Evolutionary conservation across 1,139 yeast species (phyloP), one percentile per base, ranked within the genome.

Genomic region (Blastobotrys aristatus): DNA sequence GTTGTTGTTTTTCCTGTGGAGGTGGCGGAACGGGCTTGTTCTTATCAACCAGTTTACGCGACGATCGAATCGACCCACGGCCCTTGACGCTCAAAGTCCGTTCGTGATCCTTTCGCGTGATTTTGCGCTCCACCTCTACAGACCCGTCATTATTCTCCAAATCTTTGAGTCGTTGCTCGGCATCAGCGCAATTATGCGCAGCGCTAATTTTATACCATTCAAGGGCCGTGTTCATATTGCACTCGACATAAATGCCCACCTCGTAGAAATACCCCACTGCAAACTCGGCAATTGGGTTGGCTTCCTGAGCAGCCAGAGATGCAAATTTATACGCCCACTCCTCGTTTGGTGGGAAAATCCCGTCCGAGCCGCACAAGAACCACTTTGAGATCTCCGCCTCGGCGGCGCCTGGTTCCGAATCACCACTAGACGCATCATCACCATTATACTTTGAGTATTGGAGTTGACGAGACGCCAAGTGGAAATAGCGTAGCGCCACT

Each of bases 261-360:
- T 70, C 74, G 51, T 61, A 58, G 48, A 66, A 69, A 48, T 69
- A 70, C 1, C 71, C 73, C 21, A 70, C 57, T 2, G 73, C 72
- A 53, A 70, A 69, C 54, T 66, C 62, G 1, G 70, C 74, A 27
- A 63, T 62, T 2, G 63, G 54, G 44, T 65, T 65, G 8, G 60
- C 61, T 22, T 57, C 59, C 27, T 59, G 61, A 2, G 70, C 67
- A 3, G 69, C 70, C 20, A 64, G 56, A 18, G 58, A 53, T 2
- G 72, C 69, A 51, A 67, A 69, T 30, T 61, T 57, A 45, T 59
- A 67, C 3, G 73, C 71, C 65, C 67, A 62, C 42, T 62, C 64
- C 50, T 68, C 72, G 49, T 68, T 66, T n/a, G 62, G 58, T 16
- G 47, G 50, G 16, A 69, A 51, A 1, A 54, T 46, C 29, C 59